Evolutionary conservation across 2,329 filamentous ascomycete species (phyloP), one percentile per base, ranked within the genome.

Genomic region (Raffaelea albimanens): DNA sequence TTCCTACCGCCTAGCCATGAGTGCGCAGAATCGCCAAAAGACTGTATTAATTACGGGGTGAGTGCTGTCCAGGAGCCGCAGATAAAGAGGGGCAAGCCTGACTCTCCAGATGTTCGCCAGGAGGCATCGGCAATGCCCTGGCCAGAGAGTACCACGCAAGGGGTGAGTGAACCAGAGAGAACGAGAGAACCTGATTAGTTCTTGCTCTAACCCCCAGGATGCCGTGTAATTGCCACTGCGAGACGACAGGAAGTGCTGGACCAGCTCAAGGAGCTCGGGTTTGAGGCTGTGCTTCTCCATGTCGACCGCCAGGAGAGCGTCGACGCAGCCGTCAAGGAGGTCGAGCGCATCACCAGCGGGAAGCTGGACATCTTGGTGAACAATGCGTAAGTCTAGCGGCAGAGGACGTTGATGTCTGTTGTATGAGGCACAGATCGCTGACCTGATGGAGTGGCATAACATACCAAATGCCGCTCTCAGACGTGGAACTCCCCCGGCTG

Each of bases 331-430:
- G 61, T 61, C 23, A 53, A 57, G 3, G 55, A 63, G 44, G 58
- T 67, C 19, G 53, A 55, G 2, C 44, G 54, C 3, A 55, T 66
- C 20, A 64, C 61, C 2, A 57, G 57, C 16, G 75, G 75, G 7
- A 71, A 63, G 43, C 68, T 80, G 3, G 75, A 80, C 51, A 69
- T 80, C 33, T 70, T 80, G 13, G 68, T 80, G 43, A 80, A 80
- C 60, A 80, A 80, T 52, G 76, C 76, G 72, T 76, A 52, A 52
- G 67, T 55, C 2, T 18, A 23, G 19, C 31, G 9, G 31, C 10
- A n/a, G 31, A 22, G 18, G 18, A 10, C 31, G n/a, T 39, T 23
- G 5, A 7, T 38, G 34, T 19, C 18, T 38, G 5, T 8, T 5
- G 34, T n/a, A 16, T 38, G 5, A n/a, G 13, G n/a, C 34, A 8